phyloP scores from a whole-genome alignment of 345 rosid species.

The Aethionema arabicum region DNA sequence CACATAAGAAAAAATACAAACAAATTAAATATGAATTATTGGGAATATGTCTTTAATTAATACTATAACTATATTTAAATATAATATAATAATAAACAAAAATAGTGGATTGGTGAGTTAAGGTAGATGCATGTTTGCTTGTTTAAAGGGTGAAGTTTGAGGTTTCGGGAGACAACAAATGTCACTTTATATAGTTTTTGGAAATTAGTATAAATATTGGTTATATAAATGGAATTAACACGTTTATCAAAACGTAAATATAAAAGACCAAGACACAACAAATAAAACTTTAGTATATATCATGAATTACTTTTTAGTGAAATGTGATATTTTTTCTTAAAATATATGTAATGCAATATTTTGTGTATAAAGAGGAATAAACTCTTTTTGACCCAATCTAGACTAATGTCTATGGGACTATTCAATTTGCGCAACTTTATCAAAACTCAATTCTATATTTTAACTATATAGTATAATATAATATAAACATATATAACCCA shows the following conservation, averaged over 20 bases:
- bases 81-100: not conserved
- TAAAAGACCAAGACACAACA: slow-evolving; percentile 12
- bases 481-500: slow-evolving; percentile 6
- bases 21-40: slow-evolving; percentile 21
- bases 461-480: not conserved
- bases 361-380: slow-evolving; percentile 34
- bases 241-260: slow-evolving; percentile 27
- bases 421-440: slow-evolving; percentile 12
- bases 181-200: slow-evolving; percentile 24
- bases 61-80: not conserved
- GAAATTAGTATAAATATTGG: not conserved
- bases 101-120: slow-evolving; percentile 27
- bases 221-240: slow-evolving; percentile 28
- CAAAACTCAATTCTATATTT: not conserved
- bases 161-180: slow-evolving; percentile 32
- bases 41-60: slow-evolving; percentile 29
- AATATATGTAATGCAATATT: slow-evolving; percentile 14
- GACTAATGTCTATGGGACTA: slow-evolving; percentile 52
- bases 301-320: slow-evolving; percentile 30
- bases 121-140: slow-evolving; percentile 34
- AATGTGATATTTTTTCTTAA: slow-evolving; percentile 34
- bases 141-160: slow-evolving; percentile 35
- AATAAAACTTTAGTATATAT: too few relatives aligned
- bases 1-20: slow-evolving; percentile 13
- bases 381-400: slow-evolving; percentile 58